These are phyloP conservation scores for Aureobasidium sp. DNA, from an alignment of 2,329 filamentous ascomycete genomes.

Conservation along the genomic window DNA sequence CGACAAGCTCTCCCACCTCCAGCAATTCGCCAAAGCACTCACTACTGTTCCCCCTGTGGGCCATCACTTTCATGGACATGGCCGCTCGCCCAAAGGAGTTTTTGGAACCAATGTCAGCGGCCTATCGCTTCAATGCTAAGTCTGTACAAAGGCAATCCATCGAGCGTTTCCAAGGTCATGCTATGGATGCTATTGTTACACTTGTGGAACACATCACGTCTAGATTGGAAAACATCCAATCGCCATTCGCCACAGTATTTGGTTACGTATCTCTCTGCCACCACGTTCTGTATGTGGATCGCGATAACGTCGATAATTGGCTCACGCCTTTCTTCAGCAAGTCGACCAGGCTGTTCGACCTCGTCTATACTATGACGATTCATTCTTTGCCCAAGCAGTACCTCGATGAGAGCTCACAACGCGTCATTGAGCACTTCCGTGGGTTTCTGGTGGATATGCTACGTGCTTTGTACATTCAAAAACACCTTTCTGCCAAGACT, in stretches of 20 bases:
- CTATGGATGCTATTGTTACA: constrained; percentile 2
- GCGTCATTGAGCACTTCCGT: background rate
- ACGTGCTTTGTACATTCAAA: background rate
- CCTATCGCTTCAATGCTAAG: background rate
- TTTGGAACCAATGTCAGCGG: background rate
- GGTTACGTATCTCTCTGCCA: background rate
- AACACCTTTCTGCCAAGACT: background rate
- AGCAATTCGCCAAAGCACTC: background rate
- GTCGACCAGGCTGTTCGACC: background rate
- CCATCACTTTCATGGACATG: background rate
- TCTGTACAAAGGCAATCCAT: background rate
- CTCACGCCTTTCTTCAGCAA: background rate
- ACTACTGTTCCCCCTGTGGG: background rate
- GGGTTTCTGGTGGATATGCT: background rate
- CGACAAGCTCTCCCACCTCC: background rate
- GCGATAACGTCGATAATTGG: background rate
- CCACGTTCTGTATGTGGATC: background rate
- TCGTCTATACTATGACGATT: background rate
- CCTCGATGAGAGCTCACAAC: background rate
- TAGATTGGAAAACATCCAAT: background rate
- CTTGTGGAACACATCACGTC: background rate
- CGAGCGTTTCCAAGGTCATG: background rate
- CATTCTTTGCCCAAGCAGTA: background rate
- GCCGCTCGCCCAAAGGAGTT: background rate
- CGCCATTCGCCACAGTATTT: background rate